Base-by-base conservation (phyloP, 305 asterid species). In the Fraxinus nigra region DNA sequence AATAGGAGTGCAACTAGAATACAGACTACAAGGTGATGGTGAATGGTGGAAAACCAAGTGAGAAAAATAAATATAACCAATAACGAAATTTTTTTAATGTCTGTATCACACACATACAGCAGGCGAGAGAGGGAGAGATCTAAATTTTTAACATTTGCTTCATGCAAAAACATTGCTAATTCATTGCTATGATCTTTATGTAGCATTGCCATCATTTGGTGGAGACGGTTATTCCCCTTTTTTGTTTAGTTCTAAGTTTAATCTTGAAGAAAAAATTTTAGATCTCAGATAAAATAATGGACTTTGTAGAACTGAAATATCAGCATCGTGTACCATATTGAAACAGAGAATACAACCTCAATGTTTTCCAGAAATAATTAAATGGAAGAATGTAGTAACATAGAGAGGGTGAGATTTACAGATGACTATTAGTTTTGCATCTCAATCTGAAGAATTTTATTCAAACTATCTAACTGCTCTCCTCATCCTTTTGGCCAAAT, bases 21-120 rank as follows among this genome's bases (percentile, higher is more conserved):
- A 40, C 51, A 40, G 51, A 43, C 51, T 11, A 43, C 59, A 14
- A 14, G 51, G 1, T 43, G 51, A 43, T 95, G 13, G 70, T 59
- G 14, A 59, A 59, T 22, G 24, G 24, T 59, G 67, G 3, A 43
- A n/a, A 56, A 56, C 24, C 16, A 1, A 22, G 4, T 24, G 70
- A 22, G 28, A 59, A 1, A n/a, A 7, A 59, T 59, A 59, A 59
- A 43, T 43, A 40, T 40, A 40, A 40, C 13, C 14, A 40, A 40
- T 3, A 10, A 9, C 51, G 0, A 40, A 40, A 0, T 40, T 40
- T 40, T 40, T 40, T 40, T 40, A 0, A 9, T 40, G 51, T 40
- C 51, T 40, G 4, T 10, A 40, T 40, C 48, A 40, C 51, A 40
- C 51, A 40, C 16, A 9, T 10, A 40, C 16, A 10, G 11, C 1